Conservation (phyloP, 2,329 filamentous ascomycete genomes). For the Alternaria solani region DNA sequence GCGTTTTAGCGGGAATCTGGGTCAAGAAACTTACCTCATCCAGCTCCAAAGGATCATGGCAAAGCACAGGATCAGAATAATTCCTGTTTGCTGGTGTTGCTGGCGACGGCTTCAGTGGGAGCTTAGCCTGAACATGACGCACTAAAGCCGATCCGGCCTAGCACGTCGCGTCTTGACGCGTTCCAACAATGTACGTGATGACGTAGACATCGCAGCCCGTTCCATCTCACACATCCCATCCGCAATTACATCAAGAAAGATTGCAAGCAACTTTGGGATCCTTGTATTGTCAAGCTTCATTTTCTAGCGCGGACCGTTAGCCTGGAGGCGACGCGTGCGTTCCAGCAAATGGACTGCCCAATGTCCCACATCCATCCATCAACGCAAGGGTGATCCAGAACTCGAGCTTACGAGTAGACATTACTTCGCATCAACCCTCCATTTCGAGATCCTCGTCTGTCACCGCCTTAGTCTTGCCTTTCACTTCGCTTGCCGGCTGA, state of each 20-base stretch:
- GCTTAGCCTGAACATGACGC: background rate
- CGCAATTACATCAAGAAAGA: background rate
- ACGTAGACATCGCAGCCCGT: background rate
- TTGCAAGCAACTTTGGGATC: background rate
- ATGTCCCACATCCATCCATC: background rate
- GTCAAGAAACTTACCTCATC: background rate
- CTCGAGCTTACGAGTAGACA: background rate
- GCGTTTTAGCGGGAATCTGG: background rate
- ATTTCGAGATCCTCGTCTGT: background rate
- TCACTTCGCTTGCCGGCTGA: background rate
- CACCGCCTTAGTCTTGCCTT: background rate
- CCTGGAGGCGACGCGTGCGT: background rate
- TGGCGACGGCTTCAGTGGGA: no score
- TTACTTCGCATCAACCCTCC: background rate
- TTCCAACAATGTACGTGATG: background rate
- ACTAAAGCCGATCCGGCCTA: background rate
- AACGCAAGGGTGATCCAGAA: background rate
- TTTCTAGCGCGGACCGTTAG: background rate
- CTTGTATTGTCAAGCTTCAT: background rate
- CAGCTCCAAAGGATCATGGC: background rate
- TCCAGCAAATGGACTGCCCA: background rate
- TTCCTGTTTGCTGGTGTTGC: background rate
- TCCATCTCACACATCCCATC: background rate
- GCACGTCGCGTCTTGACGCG: background rate
- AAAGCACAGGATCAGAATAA: background rate